Percentiles rank a stretch among this genome's conserved stretches.
Conservation (phyloP, 139 green algal genomes). For the Limnomonas spitsbergensis region DNA sequence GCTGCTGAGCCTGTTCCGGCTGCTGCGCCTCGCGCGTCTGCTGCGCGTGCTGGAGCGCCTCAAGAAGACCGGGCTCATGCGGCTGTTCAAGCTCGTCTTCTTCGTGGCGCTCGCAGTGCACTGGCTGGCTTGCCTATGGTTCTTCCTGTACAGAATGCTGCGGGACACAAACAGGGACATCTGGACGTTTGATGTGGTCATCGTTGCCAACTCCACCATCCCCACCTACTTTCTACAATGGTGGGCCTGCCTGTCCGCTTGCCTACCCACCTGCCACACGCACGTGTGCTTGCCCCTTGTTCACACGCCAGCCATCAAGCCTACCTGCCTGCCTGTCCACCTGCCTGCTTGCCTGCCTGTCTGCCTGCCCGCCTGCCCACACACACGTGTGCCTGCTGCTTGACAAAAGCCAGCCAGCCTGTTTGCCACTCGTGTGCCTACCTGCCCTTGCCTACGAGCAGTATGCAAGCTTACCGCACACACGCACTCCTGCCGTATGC, state of each 20-base stretch:
- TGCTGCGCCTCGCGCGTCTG: slow-evolving; percentile 57
- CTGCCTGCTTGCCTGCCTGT: too few relatives aligned
- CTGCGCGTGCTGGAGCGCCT: slow-evolving; percentile 65
- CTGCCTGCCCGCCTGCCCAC: too few relatives aligned
- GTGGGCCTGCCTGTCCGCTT: background rate
- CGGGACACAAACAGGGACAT: background rate
- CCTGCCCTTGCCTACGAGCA: too few relatives aligned
- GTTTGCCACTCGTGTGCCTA: too few relatives aligned
- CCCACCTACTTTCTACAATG: slow-evolving; percentile 15
- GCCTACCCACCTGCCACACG: background rate
- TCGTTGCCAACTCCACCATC: slow-evolving; percentile 2
- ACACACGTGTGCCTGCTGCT: too few relatives aligned
- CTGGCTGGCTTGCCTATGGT: slow-evolving; percentile 47
- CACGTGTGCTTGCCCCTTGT: background rate
- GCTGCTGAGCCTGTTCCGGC: slow-evolving; percentile 50
- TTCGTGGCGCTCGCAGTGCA: slow-evolving; percentile 59
- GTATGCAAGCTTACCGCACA: too few relatives aligned
- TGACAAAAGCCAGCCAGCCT: too few relatives aligned
- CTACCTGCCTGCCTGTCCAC: too few relatives aligned
- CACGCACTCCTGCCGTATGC: too few relatives aligned
- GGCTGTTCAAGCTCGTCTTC: slow-evolving; percentile 44
- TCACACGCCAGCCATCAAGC: too few relatives aligned
- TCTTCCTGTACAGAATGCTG: slow-evolving; percentile 25
- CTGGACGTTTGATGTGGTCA: slow-evolving; percentile 37
- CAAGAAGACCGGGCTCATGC: slow-evolving; percentile 31